Base-by-base conservation (phyloP, 1,139 yeast genomes). In the Ogataea hybrid region DNA sequence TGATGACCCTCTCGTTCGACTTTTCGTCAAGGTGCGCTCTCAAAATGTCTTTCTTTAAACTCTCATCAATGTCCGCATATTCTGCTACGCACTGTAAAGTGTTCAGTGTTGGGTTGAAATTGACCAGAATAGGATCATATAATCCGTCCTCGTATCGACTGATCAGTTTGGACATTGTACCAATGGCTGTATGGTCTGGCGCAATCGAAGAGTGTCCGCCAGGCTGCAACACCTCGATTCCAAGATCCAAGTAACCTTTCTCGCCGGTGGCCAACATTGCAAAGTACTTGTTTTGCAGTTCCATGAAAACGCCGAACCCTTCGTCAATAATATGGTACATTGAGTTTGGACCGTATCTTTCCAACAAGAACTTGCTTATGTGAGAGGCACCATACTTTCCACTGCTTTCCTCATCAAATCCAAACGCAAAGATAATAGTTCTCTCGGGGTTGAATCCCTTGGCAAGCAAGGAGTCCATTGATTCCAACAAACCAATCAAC, bases 171-270 rank as follows among this genome's bases (percentile, higher is more conserved):
- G 82, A 69, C 44, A 79, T 64, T 23, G 82, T 69, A 11, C 89
- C 89, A 58, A 83, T 81, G 9, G 79, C 70, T 1, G 87, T 81
- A 56, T 81, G 87, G 48, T 72, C 78, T 4, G 86, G 85, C 6
- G 89, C 88, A 7, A 74, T 63, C 2, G 84, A 77, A 2, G 88
- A 79, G 54, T 83, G 89, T 5, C 89, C 89, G n/a, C 89, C 89
- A 11, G 76, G 74, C 6, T 82, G 75, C 17, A 64, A 62, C 25
- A 82, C 62, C 3, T 70, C 64, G 28, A 80, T 65, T 6, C 58
- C 54, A 5, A 74, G 55, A 52, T 81, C 81, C 39, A 75, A 54
- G 48, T 71, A 72, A 0, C 90, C 90, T 63, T 82, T 82, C 54
- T 83, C 90, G 21, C 78, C 77, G 16, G 81, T 75, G 12, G 77